phyloP scores from a whole-genome alignment of 192 early-diverging fungal genomes.

The Dissophora globulifera region DNA sequence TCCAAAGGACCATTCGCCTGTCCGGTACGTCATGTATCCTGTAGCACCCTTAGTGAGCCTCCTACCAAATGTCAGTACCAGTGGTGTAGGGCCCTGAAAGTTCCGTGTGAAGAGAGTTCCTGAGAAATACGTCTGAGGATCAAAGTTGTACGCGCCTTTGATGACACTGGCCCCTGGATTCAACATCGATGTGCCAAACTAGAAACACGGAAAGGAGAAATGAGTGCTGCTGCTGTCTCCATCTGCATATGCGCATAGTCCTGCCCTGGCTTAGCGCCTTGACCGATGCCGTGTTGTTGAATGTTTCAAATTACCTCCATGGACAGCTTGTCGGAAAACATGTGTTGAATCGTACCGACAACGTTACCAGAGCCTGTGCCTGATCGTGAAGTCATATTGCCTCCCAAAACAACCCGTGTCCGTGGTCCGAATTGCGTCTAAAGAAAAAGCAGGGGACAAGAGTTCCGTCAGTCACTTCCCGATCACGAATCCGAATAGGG shows the following conservation, averaged over 20 bases:
- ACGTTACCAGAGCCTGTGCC: conserved; percentile 80
- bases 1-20: conserved; percentile 77
- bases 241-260: too few relatives aligned
- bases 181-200: conserved; percentile 65
- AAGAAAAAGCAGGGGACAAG: neutral
- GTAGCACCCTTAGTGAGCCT: conserved; percentile 68
- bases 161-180: conserved; percentile 64
- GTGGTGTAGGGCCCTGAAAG: conserved; percentile 70
- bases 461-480: neutral
- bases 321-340: conserved; percentile 75
- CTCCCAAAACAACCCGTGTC: conserved; percentile 64
- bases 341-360: conserved; percentile 80
- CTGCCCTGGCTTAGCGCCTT: neutral
- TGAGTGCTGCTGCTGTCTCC: too few relatives aligned
- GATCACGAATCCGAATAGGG: too few relatives aligned
- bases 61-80: conserved; percentile 70
- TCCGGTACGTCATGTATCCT: conserved; percentile 78
- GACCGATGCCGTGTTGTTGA: neutral
- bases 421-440: conserved; percentile 53
- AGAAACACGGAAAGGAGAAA: neutral
- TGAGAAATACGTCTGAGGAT: conserved; percentile 69
- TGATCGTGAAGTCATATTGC: conserved; percentile 70
- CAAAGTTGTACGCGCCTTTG: conserved; percentile 62
- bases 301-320: conserved; percentile 68
- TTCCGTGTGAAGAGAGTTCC: conserved; percentile 61